These are phyloP conservation scores for Phaeosphaeria sp. DNA, from an alignment of 2,329 filamentous ascomycete genomes.

Conservation along the genomic window DNA sequence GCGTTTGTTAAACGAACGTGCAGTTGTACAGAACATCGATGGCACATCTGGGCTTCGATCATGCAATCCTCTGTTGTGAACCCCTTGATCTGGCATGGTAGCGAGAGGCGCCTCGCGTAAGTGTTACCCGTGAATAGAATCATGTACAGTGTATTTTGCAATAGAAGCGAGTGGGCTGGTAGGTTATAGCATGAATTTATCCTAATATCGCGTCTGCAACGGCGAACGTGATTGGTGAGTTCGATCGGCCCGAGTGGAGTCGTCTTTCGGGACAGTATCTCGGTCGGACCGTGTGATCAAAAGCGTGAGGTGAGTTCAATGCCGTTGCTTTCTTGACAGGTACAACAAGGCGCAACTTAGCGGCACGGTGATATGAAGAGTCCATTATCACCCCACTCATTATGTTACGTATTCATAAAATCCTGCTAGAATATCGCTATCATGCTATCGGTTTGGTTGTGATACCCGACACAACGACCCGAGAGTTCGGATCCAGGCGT, in stretches of 20 bases:
- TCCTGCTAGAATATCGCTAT: background rate
- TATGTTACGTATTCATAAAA: conserved; percentile 6
- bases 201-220: conserved; percentile 8
- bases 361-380: background rate
- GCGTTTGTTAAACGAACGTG: background rate
- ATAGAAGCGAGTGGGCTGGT: conserved; percentile 4
- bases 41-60: background rate
- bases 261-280: conserved; percentile 6
- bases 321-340: conserved; percentile 1
- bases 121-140: background rate
- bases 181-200: conserved; percentile 15
- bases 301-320: conserved; percentile 5
- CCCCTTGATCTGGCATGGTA: background rate
- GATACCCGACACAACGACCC: conserved; percentile 1
- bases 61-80: background rate
- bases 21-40: background rate
- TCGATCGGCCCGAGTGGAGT: conserved; percentile 12
- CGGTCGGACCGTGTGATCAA: conserved; percentile 19
- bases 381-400: background rate
- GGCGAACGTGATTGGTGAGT: background rate
- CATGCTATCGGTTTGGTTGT: background rate
- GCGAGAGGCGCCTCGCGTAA: background rate
- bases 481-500: conserved; percentile 4
- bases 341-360: background rate
- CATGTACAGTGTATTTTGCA: background rate